Evolutionary conservation across 345 rosid species (phyloP), one percentile per base, ranked within the genome.

Genomic region (Bruguiera gymnorhiza): DNA sequence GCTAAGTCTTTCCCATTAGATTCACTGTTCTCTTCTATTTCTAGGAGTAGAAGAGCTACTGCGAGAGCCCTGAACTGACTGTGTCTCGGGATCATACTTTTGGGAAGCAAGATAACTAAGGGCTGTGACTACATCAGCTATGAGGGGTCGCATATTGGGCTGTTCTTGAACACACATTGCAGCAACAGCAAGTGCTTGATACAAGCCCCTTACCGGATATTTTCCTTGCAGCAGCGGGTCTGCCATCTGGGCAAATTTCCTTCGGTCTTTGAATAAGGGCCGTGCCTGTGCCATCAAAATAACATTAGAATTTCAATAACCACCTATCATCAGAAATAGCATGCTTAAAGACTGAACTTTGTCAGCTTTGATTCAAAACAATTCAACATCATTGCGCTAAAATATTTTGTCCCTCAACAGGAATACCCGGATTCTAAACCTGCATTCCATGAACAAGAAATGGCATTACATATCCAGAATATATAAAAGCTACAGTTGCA

Each of bases 41-140:
- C 86, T 83, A 0, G 84, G 85, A 67, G 83, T 81, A 7, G 80
- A 79, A 21, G 81, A 67, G 52, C 70, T 72, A 0, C 80, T 71
- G 52, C n/a, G 63, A 10, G 85, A 82, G 72, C 84, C 73, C 54
- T 80, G 83, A 34, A 75, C 70, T 18, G 73, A 70, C 67, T 73
- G 79, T 59, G 75, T 60, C 58, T 82, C 81, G 24, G 92, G 87
- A 37, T 82, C 84, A 29, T 76, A 82, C 55, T 84, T 84, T 63
- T 88, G 92, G 23, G 94, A 85, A 46, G 97, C 89, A 37, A 90
- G 97, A 77, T 88, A 90, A 27, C 83, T 65, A 63, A 87, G 78
- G 11, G 97, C 94, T 8, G 94, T 91, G 77, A 91, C 94, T 19
- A 91, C 94, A 82, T 91, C 97, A 27, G 97, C 90, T 13, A 91